These are phyloP conservation scores for barrel medic (Medicago truncatula) DNA, from an alignment of 306 rosid genomes.

Conservation along the genomic window DNA sequence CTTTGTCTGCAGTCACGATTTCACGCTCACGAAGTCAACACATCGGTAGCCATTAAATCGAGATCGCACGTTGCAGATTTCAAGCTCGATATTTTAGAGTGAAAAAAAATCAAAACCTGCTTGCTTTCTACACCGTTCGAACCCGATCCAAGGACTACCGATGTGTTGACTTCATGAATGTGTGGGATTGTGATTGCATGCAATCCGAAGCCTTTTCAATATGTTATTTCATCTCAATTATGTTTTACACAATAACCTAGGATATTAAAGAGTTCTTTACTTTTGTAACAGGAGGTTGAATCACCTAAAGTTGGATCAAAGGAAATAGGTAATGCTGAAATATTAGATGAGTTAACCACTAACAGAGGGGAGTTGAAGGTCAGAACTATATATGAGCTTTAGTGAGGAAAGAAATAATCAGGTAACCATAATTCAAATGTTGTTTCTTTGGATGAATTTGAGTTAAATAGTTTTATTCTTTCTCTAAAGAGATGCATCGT, in stretches of 20 bases:
- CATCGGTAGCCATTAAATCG: neutral
- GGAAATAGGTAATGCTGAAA: conserved; percentile 71
- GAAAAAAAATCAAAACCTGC: neutral
- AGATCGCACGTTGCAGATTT: no score
- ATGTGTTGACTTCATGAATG: neutral
- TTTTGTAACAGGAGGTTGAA: conserved; percentile 56
- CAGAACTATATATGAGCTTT: conserved; percentile 64
- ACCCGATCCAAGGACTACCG: neutral
- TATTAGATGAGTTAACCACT: conserved; percentile 76
- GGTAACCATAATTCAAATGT: conserved; percentile 46
- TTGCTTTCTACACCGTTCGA: neutral
- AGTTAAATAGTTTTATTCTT: neutral
- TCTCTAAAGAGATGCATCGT: neutral
- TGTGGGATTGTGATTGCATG: neutral
- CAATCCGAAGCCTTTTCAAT: neutral
- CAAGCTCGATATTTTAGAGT: neutral
- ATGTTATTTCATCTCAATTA: neutral
- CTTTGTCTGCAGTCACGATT: neutral
- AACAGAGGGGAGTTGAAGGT: conserved; percentile 85
- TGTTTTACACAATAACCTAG: neutral
- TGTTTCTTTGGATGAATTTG: conserved; percentile 6
- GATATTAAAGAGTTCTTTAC: neutral
- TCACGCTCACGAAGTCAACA: neutral
- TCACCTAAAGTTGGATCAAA: conserved; percentile 35
- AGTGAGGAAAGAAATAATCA: conserved; percentile 62